These are phyloP conservation scores for Pyrus communis DNA, from an alignment of 306 rosid species.

Conservation along the genomic window DNA sequence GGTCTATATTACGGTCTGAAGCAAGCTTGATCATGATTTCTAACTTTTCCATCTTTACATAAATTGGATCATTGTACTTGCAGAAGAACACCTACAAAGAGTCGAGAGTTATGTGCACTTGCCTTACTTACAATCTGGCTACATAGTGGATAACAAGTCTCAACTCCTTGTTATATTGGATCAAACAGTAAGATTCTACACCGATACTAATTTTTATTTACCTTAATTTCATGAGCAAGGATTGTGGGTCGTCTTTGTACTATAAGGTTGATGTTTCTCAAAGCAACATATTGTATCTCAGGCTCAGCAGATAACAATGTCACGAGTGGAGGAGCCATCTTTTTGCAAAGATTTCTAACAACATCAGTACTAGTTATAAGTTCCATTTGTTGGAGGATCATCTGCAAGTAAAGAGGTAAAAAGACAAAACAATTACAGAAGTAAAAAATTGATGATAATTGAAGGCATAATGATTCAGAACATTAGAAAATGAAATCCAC, in stretches of 20 bases:
- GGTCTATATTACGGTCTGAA: constrained; percentile 93
- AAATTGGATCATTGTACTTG: constrained; percentile 98
- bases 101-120: constrained; percentile 15
- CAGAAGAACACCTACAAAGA: constrained; percentile 85
- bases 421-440: constrained; percentile 11
- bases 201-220: constrained; percentile 11
- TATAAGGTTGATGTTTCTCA: constrained; percentile 94
- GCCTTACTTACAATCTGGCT: not conserved
- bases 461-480: constrained; percentile 16
- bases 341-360: constrained; percentile 97
- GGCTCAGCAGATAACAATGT: constrained; percentile 98
- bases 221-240: constrained; percentile 99
- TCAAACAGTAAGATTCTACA: not conserved
- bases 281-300: constrained; percentile 97
- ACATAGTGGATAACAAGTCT: not conserved
- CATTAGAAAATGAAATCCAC: constrained; percentile 4
- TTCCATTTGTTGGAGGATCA: constrained; percentile 99
- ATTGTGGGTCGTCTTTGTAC: constrained; percentile 97
- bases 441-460: constrained; percentile 6
- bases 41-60: constrained; percentile 96
- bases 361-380: constrained; percentile 93
- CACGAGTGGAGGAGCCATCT: constrained; percentile 99
- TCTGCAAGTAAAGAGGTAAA: constrained; percentile 38
- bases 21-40: constrained; percentile 99
- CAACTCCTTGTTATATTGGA: not conserved